Evolutionary conservation across 257 asterid genomes (phyloP).

Genomic region (Lycium barbarum): DNA sequence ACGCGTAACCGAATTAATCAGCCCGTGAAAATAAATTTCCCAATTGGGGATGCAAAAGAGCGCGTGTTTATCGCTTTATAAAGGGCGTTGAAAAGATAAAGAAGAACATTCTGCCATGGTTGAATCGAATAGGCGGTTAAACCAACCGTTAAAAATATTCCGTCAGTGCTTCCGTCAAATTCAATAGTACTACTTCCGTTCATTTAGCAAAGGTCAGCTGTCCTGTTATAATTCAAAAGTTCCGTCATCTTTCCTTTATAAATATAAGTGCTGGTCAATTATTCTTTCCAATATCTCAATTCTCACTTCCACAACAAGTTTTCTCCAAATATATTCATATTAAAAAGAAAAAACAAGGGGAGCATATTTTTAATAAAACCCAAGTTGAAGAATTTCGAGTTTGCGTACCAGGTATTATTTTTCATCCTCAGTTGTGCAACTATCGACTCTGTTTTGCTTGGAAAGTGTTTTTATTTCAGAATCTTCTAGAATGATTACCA

Average conservation of each 20-base stretch:
- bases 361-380: neutral
- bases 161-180: conserved; percentile 23
- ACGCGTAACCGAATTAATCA: too few relatives aligned
- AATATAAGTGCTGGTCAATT: neutral
- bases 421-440: neutral
- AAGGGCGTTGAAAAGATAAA: neutral
- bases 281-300: neutral
- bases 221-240: neutral
- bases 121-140: conserved; percentile 17
- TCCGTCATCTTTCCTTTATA: neutral
- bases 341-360: neutral
- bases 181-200: neutral
- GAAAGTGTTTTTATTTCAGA: neutral
- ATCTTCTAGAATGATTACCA: too few relatives aligned
- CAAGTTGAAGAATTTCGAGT: conserved; percentile 12
- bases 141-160: neutral
- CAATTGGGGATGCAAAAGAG: too few relatives aligned
- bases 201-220: neutral
- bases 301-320: neutral
- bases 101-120: neutral
- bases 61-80: neutral
- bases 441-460: neutral
- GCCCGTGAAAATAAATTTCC: too few relatives aligned
- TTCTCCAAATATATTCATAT: neutral
- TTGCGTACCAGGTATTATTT: conserved; percentile 16